Evolutionary conservation across 1,139 yeast species (phyloP), one percentile per base, ranked within the genome.

Genomic region (Candida tropicalis): DNA sequence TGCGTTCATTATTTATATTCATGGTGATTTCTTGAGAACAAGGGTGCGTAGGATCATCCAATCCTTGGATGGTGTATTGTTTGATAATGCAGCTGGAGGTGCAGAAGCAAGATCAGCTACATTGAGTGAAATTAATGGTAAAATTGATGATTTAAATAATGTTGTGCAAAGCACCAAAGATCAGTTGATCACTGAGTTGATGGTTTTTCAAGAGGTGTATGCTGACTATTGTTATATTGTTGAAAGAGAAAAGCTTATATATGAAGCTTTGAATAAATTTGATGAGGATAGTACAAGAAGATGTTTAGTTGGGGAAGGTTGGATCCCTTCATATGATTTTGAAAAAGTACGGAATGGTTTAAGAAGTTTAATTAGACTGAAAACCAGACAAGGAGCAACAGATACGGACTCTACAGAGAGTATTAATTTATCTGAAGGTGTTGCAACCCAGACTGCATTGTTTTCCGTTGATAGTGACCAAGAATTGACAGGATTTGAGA

Each of bases 231-330:
- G 56, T 33, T 68, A 62, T 45, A 73, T 74, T 18, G 70, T 88
- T 32, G 73, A 77, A 41, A 78, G 87, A 55, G 99, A 93, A 57
- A 82, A 83, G 57, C 73, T 84, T 25, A 82, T 90, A 29, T 89
- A 82, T 62, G 79, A 84, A 51, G 77, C 87, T 0, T 73, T 93
- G 60, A 91, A 91, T 64, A 74, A 80, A 55, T 90, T 91, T 65
- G 87, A 86, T 59, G 88, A 83, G 61, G 97, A 91, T 61, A 81
- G 83, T 46, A 82, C 89, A 29, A 79, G 98, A 65, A 80, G 93
- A 56, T 87, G 95, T 48, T 71, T 93, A 44, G 89, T 93, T 47
- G 98, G 96, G n/a, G 99, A 93, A 70, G 99, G 98, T 25, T 93
- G 99, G 99, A 77, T 90, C 28, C 96, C 96, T 1, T 56, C 53